Base-by-base conservation (phyloP, 1,139 yeast species). In the Nakaseomyces kungkrabaensis region DNA sequence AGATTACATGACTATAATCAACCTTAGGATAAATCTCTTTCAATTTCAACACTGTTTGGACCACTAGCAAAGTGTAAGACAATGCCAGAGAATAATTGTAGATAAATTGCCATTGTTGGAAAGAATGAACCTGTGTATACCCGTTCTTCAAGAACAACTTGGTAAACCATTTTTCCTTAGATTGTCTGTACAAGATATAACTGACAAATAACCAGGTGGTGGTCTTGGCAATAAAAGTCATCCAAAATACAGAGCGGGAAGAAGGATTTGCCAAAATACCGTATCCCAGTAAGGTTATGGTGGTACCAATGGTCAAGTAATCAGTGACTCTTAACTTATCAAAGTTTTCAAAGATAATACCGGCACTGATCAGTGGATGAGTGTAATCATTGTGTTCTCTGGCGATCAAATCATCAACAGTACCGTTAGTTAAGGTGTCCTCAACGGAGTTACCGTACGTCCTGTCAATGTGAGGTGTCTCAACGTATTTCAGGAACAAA, bases 401-500 rank as follows among this genome's bases (percentile, higher is more conserved):
- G 10, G 61, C 66, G 40, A 63, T 60, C 17, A 68, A 53, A 45
- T 68, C 70, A 47, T 68, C 72, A 43, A 65, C 64, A 6, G 51
- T 52, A 27, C 58, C 52, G 40, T 59, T 57, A 3, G 50, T 42
- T 25, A 46, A 50, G 29, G 51, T 47, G 32, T 53, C 56, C 38
- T 51, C 52, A 11, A 55, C 58, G 7, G 61, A 65, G 54, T 69
- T 51, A 45, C 76, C 68, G 66, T 87, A 87, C 33, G 85, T 86
- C 68, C 85, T 85, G 54, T 85, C 90, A 59, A 87, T 87, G 66
- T 87, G 96, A 31, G 96, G 96, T 58, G 84, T 85, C 68, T 87
- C 96, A 49, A 87, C 90, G 55, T 74, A 74, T 56, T 82, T 83
- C 65, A 87, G 72, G 60, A 87, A 87, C 41, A 82, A 74, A 76